Evolutionary conservation across 1,139 yeast genomes (phyloP).

Genomic region (Saccharomyces hybrid): DNA sequence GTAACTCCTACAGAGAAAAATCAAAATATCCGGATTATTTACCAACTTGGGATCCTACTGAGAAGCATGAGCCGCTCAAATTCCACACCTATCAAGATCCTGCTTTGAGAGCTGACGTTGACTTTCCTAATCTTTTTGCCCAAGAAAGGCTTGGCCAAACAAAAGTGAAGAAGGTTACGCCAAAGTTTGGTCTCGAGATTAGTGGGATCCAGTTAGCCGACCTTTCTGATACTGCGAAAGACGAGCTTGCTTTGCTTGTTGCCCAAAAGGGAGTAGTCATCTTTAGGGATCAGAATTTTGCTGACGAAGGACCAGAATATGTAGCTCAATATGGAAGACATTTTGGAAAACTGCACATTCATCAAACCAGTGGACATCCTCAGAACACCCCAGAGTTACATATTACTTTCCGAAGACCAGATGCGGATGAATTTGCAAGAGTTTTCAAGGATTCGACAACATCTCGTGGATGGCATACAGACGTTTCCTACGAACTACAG

Average conservation of each 20-base stretch:
- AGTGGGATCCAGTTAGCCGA: conserved; percentile 46
- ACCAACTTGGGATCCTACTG: conserved; percentile 42
- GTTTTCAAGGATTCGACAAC: conserved; percentile 35
- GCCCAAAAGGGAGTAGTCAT: conserved; percentile 48
- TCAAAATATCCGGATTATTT: conserved; percentile 36
- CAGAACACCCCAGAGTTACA: conserved; percentile 52
- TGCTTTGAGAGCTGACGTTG: conserved; percentile 25
- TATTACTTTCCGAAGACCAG: conserved; percentile 49
- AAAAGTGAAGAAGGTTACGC: conserved; percentile 13
- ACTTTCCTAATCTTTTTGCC: conserved; percentile 17
- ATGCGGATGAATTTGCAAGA: conserved; percentile 33
- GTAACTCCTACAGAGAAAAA: conserved; percentile 23
- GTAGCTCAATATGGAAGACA: conserved; percentile 50
- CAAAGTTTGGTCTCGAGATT: conserved; percentile 44
- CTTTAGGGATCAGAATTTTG: conserved; percentile 47
- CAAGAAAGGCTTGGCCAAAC: conserved; percentile 4
- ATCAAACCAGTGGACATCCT: conserved; percentile 70
- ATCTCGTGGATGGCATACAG: conserved; percentile 54
- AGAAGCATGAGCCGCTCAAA: conserved; percentile 37
- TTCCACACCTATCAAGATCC: conserved; percentile 19
- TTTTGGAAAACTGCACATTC: conserved; percentile 64
- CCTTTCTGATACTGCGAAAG: conserved; percentile 44
- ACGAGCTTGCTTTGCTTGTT: conserved; percentile 44
- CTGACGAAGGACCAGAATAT: conserved; percentile 47
- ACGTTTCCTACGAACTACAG: conserved; percentile 61